Percentiles rank a stretch among this genome's conserved stretches.
phyloP scores from a whole-genome alignment of 2,329 filamentous ascomycete genomes.

The Hypoxylon sp. region DNA sequence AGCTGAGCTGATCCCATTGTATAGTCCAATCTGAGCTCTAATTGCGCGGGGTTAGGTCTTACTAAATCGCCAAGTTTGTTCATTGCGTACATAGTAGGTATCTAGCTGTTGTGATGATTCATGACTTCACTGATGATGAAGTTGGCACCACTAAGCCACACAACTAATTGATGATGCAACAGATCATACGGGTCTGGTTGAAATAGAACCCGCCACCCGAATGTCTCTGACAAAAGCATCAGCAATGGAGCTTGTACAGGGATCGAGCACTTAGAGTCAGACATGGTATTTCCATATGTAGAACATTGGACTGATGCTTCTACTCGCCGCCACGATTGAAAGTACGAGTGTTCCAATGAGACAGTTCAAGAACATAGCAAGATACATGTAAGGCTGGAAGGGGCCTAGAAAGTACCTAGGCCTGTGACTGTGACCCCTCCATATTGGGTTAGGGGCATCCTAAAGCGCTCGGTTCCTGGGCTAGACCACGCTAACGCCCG shows the following conservation, averaged over 20 bases:
- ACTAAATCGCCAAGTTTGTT: not conserved
- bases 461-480: conserved; percentile 6
- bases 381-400: not conserved
- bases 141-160: conserved; percentile 13
- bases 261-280: not conserved
- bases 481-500: conserved; percentile 11
- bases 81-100: not conserved
- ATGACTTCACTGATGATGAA: conserved; percentile 22
- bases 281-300: not conserved
- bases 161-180: not conserved
- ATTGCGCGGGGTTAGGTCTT: not conserved
- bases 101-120: conserved; percentile 28
- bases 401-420: not conserved
- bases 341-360: not conserved
- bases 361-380: not conserved
- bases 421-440: not conserved
- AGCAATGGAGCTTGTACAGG: not conserved
- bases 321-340: not conserved
- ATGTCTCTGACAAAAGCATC: not conserved
- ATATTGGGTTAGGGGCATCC: not conserved
- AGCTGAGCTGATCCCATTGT: not conserved
- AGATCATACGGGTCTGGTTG: conserved; percentile 9
- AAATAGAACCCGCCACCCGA: conserved; percentile 17
- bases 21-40: not conserved
- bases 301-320: not conserved